Conservation (phyloP, 2,329 filamentous ascomycete genomes). For the Hypoxylon sp. region DNA sequence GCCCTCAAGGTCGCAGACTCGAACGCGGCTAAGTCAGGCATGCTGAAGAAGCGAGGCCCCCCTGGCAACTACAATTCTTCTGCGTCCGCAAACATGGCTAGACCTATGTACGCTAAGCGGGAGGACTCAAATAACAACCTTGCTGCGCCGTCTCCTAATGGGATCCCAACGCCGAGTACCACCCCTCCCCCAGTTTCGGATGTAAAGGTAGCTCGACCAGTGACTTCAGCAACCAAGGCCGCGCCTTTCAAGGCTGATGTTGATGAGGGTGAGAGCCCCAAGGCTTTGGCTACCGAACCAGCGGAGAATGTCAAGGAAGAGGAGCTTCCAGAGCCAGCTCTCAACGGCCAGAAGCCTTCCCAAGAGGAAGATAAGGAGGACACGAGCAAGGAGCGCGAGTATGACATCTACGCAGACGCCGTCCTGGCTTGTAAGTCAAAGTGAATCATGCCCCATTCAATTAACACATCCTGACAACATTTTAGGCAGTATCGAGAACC, state of each 20-base stretch:
- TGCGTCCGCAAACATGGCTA: constrained; percentile 72
- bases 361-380: constrained; percentile 82
- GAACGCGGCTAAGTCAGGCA: constrained; percentile 74
- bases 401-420: constrained; percentile 95
- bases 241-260: constrained; percentile 82
- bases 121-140: constrained; percentile 59
- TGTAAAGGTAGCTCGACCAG: constrained; percentile 60
- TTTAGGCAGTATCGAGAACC: constrained; percentile 93
- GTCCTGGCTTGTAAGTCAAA: constrained; percentile 82
- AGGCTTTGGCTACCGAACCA: constrained; percentile 81
- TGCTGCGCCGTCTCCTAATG: constrained; percentile 64
- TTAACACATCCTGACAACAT: constrained; percentile 53
- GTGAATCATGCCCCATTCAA: background rate
- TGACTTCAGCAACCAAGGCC: constrained; percentile 72
- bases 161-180: constrained; percentile 76
- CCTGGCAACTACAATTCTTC: constrained; percentile 70
- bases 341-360: constrained; percentile 64
- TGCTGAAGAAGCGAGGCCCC: constrained; percentile 78
- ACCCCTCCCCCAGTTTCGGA: constrained; percentile 71
- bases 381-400: constrained; percentile 81
- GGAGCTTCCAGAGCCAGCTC: constrained; percentile 72
- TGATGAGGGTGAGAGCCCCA: constrained; percentile 83
- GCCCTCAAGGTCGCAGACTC: constrained; percentile 89
- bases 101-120: constrained; percentile 75
- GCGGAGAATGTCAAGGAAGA: constrained; percentile 73